Base-by-base conservation (phyloP, 176 grass and related monocot species). In the Leersia perrieri region DNA sequence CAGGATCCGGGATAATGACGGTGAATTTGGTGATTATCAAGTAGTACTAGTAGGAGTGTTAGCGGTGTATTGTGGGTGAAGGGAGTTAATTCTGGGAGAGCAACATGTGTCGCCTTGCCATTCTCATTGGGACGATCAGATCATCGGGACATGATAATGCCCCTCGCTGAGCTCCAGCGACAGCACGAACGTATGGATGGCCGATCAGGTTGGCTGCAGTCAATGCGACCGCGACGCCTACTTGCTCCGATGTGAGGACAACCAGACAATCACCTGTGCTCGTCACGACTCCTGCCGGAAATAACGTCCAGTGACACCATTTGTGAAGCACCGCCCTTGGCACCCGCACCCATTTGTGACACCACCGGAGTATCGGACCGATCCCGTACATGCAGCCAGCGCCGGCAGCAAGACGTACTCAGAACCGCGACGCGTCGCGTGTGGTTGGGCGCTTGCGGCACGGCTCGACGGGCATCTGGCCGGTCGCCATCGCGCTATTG, bases 221-320 rank as follows among this genome's bases (percentile, higher is more conserved):
- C 2, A 75, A 69, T 49, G 8, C 77, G 78, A 75, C 33, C 7
- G 64, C 30, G 85, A 75, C 29, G 70, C 49, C 1, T 77, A 47
- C 15, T 71, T 70, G 22, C 32, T 39, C 27, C 68, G 73, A 62
- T 35, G 1, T 18, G 15, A 9, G 13, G 7, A 42, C 16, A n/a
- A 34, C 26, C 44, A 63, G 53, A n/a, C 25, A 63, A 77, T 41
- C 40, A 25, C 49, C 49, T 0, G 49, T 2, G 49, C 5, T 22
- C 1, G 49, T 53, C 20, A 5, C 49, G 9, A 53, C 5, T 53
- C 7, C 49, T n/a, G 49, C 1, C 8, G 6, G 39, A 11, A 12
- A 41, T 11, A 41, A 41, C 39, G 39, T 41, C 12, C 10, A 11
- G 39, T n/a, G n/a, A n/a, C n/a, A n/a, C n/a, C n/a, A n/a, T n/a